A percentile compares a stretch with the other conserved stretches of the same genome.
These are phyloP conservation scores for Plasmodium coatneyi DNA, from an alignment of 169 alveolate genomes.

Conservation along the genomic window DNA sequence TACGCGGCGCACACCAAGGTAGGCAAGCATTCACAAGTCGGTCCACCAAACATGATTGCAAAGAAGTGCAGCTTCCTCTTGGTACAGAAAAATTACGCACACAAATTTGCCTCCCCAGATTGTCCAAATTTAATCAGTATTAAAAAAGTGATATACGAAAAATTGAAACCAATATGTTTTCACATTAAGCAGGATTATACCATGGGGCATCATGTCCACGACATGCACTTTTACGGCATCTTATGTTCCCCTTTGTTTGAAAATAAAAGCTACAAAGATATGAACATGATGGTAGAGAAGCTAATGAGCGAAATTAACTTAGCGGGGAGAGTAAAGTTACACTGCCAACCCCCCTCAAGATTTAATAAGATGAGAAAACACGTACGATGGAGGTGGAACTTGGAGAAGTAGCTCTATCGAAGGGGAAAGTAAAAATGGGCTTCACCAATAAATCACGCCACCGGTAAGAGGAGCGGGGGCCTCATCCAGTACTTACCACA, in stretches of 20 bases:
- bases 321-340: slow-evolving; percentile 81
- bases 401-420: slow-evolving; percentile 75
- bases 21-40: not conserved
- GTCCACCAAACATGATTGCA: slow-evolving; percentile 26
- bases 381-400: slow-evolving; percentile 86
- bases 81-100: slow-evolving; percentile 74
- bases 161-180: slow-evolving; percentile 89
- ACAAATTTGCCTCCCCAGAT: slow-evolving; percentile 86
- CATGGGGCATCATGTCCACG: slow-evolving; percentile 88
- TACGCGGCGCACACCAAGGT: not conserved
- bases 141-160: slow-evolving; percentile 80
- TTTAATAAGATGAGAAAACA: slow-evolving; percentile 82
- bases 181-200: slow-evolving; percentile 87
- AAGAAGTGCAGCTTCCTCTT: slow-evolving; percentile 55
- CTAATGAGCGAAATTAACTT: slow-evolving; percentile 80
- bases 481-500: not conserved
- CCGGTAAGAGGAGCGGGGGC: not conserved
- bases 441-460: not conserved
- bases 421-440: not conserved
- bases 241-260: slow-evolving; percentile 91
- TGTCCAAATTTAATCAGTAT: slow-evolving; percentile 82
- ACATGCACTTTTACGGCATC: slow-evolving; percentile 88
- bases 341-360: slow-evolving; percentile 88
- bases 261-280: slow-evolving; percentile 88
- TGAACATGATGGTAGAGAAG: slow-evolving; percentile 87